Evolutionary conservation across 192 early-diverging fungal genomes (phyloP), one percentile per base, ranked within the genome.

Genomic region (Glomus cerebriforme): DNA sequence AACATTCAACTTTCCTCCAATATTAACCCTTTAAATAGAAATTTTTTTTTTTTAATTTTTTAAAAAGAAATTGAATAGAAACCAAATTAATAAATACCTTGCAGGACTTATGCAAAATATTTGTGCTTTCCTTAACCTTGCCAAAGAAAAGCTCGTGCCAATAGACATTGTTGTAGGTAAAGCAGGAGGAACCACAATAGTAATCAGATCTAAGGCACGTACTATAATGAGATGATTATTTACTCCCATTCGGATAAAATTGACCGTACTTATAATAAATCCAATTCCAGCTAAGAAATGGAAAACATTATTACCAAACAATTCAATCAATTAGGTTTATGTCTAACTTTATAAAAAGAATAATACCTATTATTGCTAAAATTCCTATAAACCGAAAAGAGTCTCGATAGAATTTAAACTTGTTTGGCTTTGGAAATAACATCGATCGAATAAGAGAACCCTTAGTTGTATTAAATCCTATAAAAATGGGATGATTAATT

Each of bases 151-250:
- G 77, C 91, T 93, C 24, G 96, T 97, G 31, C 98, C 98, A 74
- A 99, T 96, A 2, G 93, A 93, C 95, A 99, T 97, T 8, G 98
- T 99, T 3, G 97, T 96, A 0, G 98, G 98, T 34, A 99, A 82
- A 0, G 98, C 97, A 0, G 97, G 96, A 24, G 98, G 98, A 1
- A 99, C 95, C 0, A 96, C 95, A 64, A 99, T 95, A 1, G 98
- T 99, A 80, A 98, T 91, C 54, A 99, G 85, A 86, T 99, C 98
- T 74, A 98, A 83, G 2, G 98, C 97, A n/a, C 97, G 91, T 7
- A 97, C 81, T 26, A 94, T 85, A 82, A 99, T 97, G 13, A 90
- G 86, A 27, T 83, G 81, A 71, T 87, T 82, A 34, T 89, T 85
- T 8, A 96, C 89, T 3, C 91, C 92, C 72, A 95, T 88, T 8